These are phyloP conservation scores for Aureobasidium sp. DNA, from an alignment of 2,329 filamentous ascomycete species.

Conservation along the genomic window DNA sequence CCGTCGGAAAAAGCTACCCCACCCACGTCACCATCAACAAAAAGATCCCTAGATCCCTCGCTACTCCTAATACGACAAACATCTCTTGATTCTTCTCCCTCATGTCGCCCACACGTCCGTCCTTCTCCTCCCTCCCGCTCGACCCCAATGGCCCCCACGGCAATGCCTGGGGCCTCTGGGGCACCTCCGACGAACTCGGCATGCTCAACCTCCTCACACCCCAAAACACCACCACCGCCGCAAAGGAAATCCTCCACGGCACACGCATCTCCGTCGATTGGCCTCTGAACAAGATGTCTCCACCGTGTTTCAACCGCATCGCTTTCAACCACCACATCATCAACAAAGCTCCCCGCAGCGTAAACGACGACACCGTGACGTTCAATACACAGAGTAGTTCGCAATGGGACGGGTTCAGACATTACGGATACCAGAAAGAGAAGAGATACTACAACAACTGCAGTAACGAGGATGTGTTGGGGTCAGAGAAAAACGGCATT, in stretches of 20 bases:
- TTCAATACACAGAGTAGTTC: conserved; percentile 10
- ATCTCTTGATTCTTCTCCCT: neutral
- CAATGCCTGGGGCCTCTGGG: conserved; percentile 28
- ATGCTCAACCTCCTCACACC: conserved; percentile 15
- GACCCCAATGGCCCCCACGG: conserved; percentile 38
- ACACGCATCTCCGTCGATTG: conserved; percentile 48
- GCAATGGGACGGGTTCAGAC: conserved; percentile 44
- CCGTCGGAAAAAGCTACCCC: neutral
- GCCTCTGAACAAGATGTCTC: conserved; percentile 43
- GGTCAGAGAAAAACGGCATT: conserved; percentile 28
- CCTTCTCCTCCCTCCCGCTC: conserved; percentile 31
- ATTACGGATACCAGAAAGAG: conserved; percentile 41
- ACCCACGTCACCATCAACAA: neutral
- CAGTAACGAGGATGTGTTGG: conserved; percentile 19
- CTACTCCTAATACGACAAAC: neutral
- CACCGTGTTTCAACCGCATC: conserved; percentile 34
- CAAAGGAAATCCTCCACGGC: conserved; percentile 46
- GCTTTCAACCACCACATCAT: conserved; percentile 48
- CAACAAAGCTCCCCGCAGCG: conserved; percentile 25
- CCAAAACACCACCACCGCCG: conserved; percentile 43
- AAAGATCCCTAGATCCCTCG: neutral
- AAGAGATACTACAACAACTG: conserved; percentile 4
- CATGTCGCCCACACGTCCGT: neutral
- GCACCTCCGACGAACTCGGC: conserved; percentile 11
- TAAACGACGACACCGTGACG: conserved; percentile 33